Conservation (phyloP, 306 rosid species). For the Prunus davidiana region DNA sequence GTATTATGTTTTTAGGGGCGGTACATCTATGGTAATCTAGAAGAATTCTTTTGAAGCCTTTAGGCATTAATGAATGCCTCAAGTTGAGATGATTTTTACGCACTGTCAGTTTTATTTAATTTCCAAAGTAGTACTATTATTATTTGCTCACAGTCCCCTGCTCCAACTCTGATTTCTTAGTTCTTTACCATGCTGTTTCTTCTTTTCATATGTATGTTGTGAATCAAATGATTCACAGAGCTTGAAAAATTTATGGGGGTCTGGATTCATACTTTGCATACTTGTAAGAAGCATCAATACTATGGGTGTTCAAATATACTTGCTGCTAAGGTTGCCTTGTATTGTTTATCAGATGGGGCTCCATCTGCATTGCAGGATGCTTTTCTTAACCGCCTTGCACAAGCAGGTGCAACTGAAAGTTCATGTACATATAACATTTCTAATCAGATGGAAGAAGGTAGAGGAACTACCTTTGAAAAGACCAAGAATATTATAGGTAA, state of each 20-base stretch:
- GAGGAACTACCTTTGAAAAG: constrained; percentile 30
- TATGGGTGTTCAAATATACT: constrained; percentile 14
- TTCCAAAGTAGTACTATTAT: neutral
- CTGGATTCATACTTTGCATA: neutral
- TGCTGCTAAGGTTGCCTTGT: constrained; percentile 20
- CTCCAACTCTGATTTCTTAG: neutral
- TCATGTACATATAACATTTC: constrained; percentile 43
- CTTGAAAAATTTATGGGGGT: neutral
- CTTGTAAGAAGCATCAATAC: neutral
- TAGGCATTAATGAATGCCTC: neutral
- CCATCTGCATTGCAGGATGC: constrained; percentile 55
- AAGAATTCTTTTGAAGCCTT: neutral
- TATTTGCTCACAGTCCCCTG: neutral
- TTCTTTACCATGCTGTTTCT: neutral
- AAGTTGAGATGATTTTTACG: neutral
- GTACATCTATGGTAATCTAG: neutral
- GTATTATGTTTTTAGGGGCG: neutral
- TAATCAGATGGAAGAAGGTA: constrained; percentile 46
- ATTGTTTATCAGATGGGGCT: constrained; percentile 55
- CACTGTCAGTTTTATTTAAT: neutral
- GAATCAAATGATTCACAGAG: neutral
- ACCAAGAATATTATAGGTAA: constrained; percentile 44
- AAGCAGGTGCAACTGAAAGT: constrained; percentile 89
- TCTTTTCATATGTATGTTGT: neutral
- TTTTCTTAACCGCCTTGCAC: constrained; percentile 69